A percentile compares a stretch with the other conserved stretches of the same genome.
These are phyloP conservation scores for Seiridium cupressi DNA, from an alignment of 2,329 filamentous ascomycete species.

Conservation along the genomic window DNA sequence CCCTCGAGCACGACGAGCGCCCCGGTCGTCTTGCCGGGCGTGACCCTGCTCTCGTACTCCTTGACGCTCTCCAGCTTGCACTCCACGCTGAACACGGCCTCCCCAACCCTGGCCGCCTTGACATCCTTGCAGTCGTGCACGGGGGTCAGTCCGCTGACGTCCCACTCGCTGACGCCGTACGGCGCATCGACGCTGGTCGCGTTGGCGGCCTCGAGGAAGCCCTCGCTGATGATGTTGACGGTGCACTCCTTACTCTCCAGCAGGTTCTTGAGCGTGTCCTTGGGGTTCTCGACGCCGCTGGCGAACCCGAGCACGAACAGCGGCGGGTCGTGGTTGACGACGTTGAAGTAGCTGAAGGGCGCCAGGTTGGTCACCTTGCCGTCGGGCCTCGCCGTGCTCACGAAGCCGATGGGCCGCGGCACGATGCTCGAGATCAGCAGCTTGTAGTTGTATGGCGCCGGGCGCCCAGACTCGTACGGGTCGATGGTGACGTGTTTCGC, in stretches of 20 bases:
- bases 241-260: conserved; percentile 70
- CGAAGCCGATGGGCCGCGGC: conserved; percentile 74
- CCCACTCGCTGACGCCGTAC: conserved; percentile 76
- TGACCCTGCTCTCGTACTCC: conserved; percentile 74
- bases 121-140: conserved; percentile 63
- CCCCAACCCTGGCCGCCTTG: conserved; percentile 59
- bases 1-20: conserved; percentile 79
- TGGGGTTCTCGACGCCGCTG: conserved; percentile 50
- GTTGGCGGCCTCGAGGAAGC: conserved; percentile 86
- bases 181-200: conserved; percentile 76
- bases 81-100: conserved; percentile 82
- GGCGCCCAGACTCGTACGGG: conserved; percentile 70
- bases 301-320: conserved; percentile 66
- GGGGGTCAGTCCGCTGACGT: conserved; percentile 71
- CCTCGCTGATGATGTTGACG: conserved; percentile 85
- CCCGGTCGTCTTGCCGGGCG: conserved; percentile 71
- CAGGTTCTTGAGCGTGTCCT: conserved; percentile 79
- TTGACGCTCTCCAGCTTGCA: conserved; percentile 70
- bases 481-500: conserved; percentile 72
- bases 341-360: conserved; percentile 83
- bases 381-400: conserved; percentile 56
- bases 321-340: conserved; percentile 84
- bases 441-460: conserved; percentile 79
- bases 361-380: conserved; percentile 71
- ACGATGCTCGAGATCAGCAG: conserved; percentile 81